Conservation (phyloP, 495 filamentous ascomycete species). For the Penicillium cinerascens region DNA sequence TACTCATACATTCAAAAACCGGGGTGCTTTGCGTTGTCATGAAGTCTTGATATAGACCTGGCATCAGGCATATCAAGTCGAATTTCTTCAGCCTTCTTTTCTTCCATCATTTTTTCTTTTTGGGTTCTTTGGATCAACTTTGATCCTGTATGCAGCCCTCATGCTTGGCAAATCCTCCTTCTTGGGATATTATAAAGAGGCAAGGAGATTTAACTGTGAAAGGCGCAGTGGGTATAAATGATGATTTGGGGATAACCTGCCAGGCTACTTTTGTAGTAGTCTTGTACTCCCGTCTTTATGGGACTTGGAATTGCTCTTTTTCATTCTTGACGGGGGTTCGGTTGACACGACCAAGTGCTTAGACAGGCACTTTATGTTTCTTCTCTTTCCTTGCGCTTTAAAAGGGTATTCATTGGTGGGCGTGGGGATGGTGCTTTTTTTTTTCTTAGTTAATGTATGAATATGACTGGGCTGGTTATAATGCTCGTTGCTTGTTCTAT, state of each 20-base stretch:
- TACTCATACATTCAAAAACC: background rate
- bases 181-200: background rate
- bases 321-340: background rate
- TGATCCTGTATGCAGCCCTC: background rate
- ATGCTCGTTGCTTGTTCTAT: background rate
- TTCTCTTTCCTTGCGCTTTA: slow-evolving; percentile 5
- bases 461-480: slow-evolving; percentile 16
- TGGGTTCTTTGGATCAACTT: background rate
- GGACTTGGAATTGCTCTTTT: background rate
- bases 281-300: background rate
- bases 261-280: background rate
- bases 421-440: slow-evolving; percentile 8
- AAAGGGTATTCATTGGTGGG: slow-evolving; percentile 9
- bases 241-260: background rate
- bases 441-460: slow-evolving; percentile 22
- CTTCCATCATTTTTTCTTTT: background rate
- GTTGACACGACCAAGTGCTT: background rate
- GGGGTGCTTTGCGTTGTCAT: background rate
- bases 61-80: background rate
- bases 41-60: background rate
- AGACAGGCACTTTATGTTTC: background rate
- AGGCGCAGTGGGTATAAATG: background rate
- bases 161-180: background rate
- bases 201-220: background rate
- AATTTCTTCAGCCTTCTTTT: background rate